These are phyloP conservation scores for Sambucus nigra DNA, from an alignment of 129 eudicot species.

Conservation along the genomic window DNA sequence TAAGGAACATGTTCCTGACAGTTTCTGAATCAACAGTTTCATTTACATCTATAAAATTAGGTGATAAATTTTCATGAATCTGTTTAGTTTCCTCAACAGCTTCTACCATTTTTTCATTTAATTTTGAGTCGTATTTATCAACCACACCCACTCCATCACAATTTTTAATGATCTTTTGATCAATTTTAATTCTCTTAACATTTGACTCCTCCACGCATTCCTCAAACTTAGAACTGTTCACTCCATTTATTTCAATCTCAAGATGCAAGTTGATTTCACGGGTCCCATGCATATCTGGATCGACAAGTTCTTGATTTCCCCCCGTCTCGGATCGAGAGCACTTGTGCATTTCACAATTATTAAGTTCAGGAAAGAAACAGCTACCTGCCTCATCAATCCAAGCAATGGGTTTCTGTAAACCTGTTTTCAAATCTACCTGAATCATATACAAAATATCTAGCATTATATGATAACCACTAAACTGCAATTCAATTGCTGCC, in stretches of 20 bases:
- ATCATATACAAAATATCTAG: slow-evolving; percentile 45
- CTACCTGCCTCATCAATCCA: no score
- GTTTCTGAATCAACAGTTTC: slow-evolving; percentile 22
- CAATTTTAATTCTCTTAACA: slow-evolving; percentile 32
- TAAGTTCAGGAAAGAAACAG: slow-evolving; percentile 49
- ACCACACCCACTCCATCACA: slow-evolving; percentile 3
- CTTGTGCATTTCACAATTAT: slow-evolving; percentile 24
- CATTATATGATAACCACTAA: slow-evolving; percentile 23
- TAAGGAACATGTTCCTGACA: slow-evolving; percentile 37
- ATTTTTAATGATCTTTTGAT: slow-evolving; percentile 10
- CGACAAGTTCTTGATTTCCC: slow-evolving; percentile 19
- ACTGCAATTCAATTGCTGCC: slow-evolving; percentile 32
- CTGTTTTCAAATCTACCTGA: slow-evolving; percentile 38
- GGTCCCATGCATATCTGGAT: slow-evolving; percentile 12
- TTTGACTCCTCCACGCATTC: slow-evolving; percentile 51
- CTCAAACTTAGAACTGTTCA: slow-evolving; percentile 20
- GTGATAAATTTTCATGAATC: slow-evolving; percentile 16
- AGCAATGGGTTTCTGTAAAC: no score
- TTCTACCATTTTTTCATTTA: slow-evolving; percentile 17
- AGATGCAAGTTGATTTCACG: slow-evolving; percentile 49
- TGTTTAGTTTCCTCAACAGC: slow-evolving; percentile 25
- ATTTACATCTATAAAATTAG: not conserved
- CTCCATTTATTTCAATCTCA: slow-evolving; percentile 48
- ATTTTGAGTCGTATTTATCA: slow-evolving; percentile 18
- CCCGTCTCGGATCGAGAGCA: slow-evolving; percentile 15